Base-by-base conservation (phyloP, 371 early-diverging fungal genomes). In the Lichtheimia ramosa region DNA sequence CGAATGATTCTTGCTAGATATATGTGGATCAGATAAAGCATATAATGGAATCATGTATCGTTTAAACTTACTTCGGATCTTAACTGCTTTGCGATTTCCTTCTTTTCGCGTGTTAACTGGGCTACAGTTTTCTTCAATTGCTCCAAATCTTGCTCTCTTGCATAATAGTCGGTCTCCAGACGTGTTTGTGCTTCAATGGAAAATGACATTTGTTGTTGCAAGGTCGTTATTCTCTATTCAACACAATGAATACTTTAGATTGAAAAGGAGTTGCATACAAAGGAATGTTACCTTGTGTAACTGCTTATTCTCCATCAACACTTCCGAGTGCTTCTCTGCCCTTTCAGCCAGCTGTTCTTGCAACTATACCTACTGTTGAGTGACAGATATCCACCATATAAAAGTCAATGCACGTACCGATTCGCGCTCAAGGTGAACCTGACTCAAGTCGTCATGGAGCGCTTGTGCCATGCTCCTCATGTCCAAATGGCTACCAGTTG, bases 21-120 rank as follows among this genome's bases (percentile, higher is more conserved):
- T 8, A 8, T 8, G 6, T 66, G 52, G 10, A 10, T 8, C 14
- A 48, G 2, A 16, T 23, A 51, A 18, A 41, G 49, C 15, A 42
- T 10, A 54, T 5, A 13, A 25, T 16, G 7, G 5, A 23, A 21
- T 10, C 21, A 14, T 7, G 15, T 3, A 7, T 16, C 40, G 3
- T 20, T 18, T 15, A 18, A n/a, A 12, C 23, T 5, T 67, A 68
- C 72, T 59, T 71, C 72, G 16, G 13, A 18, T 27, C 24, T 50
- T n/a, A 63, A 23, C 28, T 63, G 62, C 20, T 52, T 65, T 13
- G 59, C 56, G 13, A 61, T 28, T 43, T 71, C 72, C 13, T 58
- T 63, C 21, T 65, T 64, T 18, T 42, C 23, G 18, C 52, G 57
- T 23, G 43, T 60, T 27, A 61, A 39, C 7, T 52, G 52, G 21